A percentile compares a stretch with the other conserved stretches of the same genome.
phyloP scores from a whole-genome alignment of 257 asterid genomes.

The Lithospermum erythrorhizon region DNA sequence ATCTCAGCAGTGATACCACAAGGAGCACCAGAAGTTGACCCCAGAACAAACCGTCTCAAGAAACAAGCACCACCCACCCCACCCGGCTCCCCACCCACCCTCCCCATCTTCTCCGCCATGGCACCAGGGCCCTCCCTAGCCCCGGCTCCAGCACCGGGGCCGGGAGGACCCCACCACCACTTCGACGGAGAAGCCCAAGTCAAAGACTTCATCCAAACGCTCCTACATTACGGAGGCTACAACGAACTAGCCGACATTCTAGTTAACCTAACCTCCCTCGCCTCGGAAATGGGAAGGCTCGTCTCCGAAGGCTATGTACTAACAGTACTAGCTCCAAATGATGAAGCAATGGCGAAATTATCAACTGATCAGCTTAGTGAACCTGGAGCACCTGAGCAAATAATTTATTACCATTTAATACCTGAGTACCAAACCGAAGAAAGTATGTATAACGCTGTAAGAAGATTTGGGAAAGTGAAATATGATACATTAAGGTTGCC shows the following conservation, averaged over 20 bases:
- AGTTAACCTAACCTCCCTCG: slow-evolving; percentile 74
- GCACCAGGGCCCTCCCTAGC: slow-evolving; percentile 20
- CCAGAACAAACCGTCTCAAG: slow-evolving; percentile 37
- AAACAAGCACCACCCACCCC: slow-evolving; percentile 10
- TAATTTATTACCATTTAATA: slow-evolving; percentile 65
- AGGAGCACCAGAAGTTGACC: slow-evolving; percentile 93
- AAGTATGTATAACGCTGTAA: slow-evolving; percentile 84
- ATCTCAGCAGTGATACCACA: slow-evolving; percentile 70
- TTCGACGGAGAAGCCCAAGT: slow-evolving; percentile 92
- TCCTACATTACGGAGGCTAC: slow-evolving; percentile 89
- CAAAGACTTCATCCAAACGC: slow-evolving; percentile 81
- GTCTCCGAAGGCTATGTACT: slow-evolving; percentile 83
- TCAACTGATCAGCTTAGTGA: slow-evolving; percentile 77
- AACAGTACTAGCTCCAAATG: slow-evolving; percentile 83
- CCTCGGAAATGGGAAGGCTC: slow-evolving; percentile 81
- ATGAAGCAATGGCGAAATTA: slow-evolving; percentile 91
- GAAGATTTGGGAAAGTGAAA: slow-evolving; percentile 76
- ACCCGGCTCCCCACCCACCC: slow-evolving; percentile 14
- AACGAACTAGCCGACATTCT: slow-evolving; percentile 81
- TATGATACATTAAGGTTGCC: slow-evolving; percentile 81
- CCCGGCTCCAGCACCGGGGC: slow-evolving; percentile 95
- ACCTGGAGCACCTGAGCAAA: slow-evolving; percentile 94
- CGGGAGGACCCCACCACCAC: slow-evolving; percentile 86
- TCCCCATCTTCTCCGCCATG: slow-evolving; percentile 14
- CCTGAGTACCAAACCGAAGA: slow-evolving; percentile 97